Base-by-base conservation (phyloP, 2,329 filamentous ascomycete species). In the Zymoseptoria passerinii region DNA sequence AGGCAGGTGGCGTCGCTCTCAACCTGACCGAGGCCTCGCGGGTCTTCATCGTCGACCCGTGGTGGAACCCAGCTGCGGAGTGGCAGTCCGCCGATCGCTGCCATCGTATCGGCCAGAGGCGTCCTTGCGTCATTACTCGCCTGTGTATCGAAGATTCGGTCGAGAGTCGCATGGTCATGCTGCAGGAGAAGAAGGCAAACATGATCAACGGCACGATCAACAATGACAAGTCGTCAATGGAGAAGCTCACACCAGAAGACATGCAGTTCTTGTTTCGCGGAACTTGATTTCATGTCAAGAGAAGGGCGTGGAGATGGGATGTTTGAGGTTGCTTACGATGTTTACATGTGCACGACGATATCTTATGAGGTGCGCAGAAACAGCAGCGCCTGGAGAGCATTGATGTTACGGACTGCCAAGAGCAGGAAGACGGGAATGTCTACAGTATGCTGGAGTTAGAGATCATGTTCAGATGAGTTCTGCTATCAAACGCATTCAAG, bases 41-140 rank as follows among this genome's bases (percentile, higher is more conserved):
- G 53, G 94, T 99, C 8, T 97, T 96, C 73, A 96, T 97, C 61
- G 86, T 97, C 59, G 94, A 99, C 69, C 94, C 94, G 80, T 97
- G 94, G 94, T 99, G 94, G 94, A 97, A 97, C 67, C 94, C 94
- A n/a, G 92, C 92, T n/a, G 92, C 92, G 0, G 94, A 99, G 76
- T 99, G 94, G 94, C 94, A 99, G 75, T 94, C 89, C 61, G 94
- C 94, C 2, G 94, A 99, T 63, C 77, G 78, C 53, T 80, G 78
- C 65, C 94, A 97, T 75, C 91, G 94, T 57, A 99, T 97, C 66
- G 94, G 94, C 29, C 94, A 99, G 77, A 89, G 86, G 52, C 88
- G 94, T 7, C 92, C 92, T 28, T 97, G 94, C 72, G 90, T 90
- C 40, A 95, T 99, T 67, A 97, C 92, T 1, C 86, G 94, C 28